phyloP scores from a whole-genome alignment of 805 yeast species.

The Saccharomycopsis sp. region DNA sequence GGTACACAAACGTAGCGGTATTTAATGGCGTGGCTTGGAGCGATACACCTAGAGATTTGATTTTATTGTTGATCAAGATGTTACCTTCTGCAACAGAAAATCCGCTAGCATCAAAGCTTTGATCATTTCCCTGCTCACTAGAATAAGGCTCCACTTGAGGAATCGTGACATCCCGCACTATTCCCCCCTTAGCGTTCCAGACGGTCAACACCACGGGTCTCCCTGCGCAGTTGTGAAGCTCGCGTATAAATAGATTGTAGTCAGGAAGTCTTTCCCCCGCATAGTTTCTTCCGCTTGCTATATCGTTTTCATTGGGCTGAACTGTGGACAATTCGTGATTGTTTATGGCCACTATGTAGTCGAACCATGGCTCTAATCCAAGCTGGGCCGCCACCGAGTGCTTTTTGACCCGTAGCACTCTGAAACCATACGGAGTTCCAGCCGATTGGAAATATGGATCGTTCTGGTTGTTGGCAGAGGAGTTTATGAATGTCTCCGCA shows the following conservation, averaged over 20 bases:
- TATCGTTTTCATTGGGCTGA: conserved; percentile 24
- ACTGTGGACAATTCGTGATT: conserved; percentile 47
- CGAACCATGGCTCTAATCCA: conserved; percentile 81
- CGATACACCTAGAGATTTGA: conserved; percentile 54
- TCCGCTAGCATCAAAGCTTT: conserved; percentile 28
- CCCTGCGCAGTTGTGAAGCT: conserved; percentile 34
- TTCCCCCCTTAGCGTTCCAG: conserved; percentile 87
- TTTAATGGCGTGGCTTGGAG: conserved; percentile 72
- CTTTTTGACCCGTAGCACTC: conserved; percentile 45
- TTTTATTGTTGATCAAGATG: conserved; percentile 30
- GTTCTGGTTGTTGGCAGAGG: conserved; percentile 21
- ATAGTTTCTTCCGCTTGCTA: conserved; percentile 20
- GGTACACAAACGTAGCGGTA: conserved; percentile 81
- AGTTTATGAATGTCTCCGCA: conserved; percentile 32
- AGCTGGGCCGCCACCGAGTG: conserved; percentile 40
- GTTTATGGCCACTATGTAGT: conserved; percentile 74
- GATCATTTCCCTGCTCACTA: conserved; percentile 20
- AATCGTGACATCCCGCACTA: conserved; percentile 35
- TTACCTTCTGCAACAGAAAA: conserved; percentile 13
- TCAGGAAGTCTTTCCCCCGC: conserved; percentile 31
- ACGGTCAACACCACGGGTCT: conserved; percentile 48
- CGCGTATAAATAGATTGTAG: conserved; percentile 37
- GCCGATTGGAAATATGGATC: conserved; percentile 33
- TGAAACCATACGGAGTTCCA: conserved; percentile 41
- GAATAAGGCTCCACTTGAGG: conserved; percentile 23